Percentiles rank a stretch among this genome's conserved stretches.
Evolutionary conservation across 495 filamentous ascomycete genomes (phyloP).

Genomic region (Extremus antarcticus): DNA sequence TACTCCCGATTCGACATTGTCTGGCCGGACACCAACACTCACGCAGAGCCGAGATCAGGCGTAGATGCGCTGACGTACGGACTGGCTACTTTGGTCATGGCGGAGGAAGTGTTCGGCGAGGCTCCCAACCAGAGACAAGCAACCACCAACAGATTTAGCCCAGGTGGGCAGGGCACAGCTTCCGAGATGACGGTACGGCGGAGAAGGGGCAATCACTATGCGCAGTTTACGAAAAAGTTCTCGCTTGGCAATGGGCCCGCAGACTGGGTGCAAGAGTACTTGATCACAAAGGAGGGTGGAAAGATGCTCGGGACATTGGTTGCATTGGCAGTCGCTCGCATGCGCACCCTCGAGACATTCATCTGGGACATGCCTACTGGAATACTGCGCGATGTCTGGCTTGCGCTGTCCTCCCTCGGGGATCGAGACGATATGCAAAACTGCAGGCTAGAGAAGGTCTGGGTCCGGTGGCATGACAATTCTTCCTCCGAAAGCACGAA

Average conservation of each 20-base stretch:
- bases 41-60: slow-evolving; percentile 56
- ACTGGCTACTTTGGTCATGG: slow-evolving; percentile 73
- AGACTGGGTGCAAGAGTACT: slow-evolving; percentile 78
- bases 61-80: slow-evolving; percentile 91
- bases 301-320: slow-evolving; percentile 91
- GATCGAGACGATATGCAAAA: slow-evolving; percentile 48
- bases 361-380: slow-evolving; percentile 97
- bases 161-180: slow-evolving; percentile 8
- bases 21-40: slow-evolving; percentile 66
- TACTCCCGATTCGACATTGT: slow-evolving; percentile 91
- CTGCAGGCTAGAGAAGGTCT: slow-evolving; percentile 65
- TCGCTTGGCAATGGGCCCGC: slow-evolving; percentile 78
- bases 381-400: slow-evolving; percentile 75
- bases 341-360: slow-evolving; percentile 84
- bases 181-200: slow-evolving; percentile 22
- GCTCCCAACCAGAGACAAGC: slow-evolving; percentile 27
- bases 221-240: slow-evolving; percentile 78
- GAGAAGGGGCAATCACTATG: slow-evolving; percentile 67
- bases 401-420: slow-evolving; percentile 65
- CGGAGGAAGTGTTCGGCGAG: slow-evolving; percentile 57
- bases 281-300: slow-evolving; percentile 76
- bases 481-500: slow-evolving; percentile 31
- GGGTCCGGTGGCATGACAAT: slow-evolving; percentile 89
- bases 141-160: slow-evolving; percentile 2
- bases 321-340: slow-evolving; percentile 71